These are phyloP conservation scores for Deinandra increscens DNA, from an alignment of 129 eudicot genomes.

Conservation along the genomic window DNA sequence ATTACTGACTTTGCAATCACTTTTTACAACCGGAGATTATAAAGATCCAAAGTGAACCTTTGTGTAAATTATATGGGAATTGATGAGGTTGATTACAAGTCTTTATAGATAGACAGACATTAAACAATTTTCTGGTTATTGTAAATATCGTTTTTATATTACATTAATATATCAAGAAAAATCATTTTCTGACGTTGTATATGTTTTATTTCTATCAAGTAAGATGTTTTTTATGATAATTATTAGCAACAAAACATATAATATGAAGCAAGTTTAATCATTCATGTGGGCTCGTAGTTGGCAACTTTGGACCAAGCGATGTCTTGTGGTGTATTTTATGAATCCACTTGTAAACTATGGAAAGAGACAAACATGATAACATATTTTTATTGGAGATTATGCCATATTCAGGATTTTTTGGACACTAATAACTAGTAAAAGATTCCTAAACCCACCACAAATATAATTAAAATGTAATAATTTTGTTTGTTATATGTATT, in stretches of 20 bases:
- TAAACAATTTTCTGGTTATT: neutral
- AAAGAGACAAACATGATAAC: conserved; percentile 31
- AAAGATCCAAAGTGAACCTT: conserved; percentile 4
- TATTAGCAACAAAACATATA: conserved; percentile 13
- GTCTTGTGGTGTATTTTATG: conserved; percentile 37
- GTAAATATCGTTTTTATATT: neutral
- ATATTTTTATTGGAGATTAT: neutral
- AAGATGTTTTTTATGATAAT: conserved; percentile 2
- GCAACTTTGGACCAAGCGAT: conserved; percentile 43
- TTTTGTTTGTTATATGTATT: too few species aligned
- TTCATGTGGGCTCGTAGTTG: conserved; percentile 45
- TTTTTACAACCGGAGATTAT: neutral
- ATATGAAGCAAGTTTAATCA: conserved; percentile 3
- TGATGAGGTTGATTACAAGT: neutral
- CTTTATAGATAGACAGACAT: neutral
- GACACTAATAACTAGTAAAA: neutral
- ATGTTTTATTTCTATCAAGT: neutral
- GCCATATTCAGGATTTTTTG: neutral
- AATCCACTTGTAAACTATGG: conserved; percentile 16
- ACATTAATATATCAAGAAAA: neutral
- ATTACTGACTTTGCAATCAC: neutral
- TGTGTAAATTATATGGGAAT: neutral
- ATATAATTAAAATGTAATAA: too few species aligned
- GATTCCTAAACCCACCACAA: conserved; percentile 12
- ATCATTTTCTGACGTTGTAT: neutral